phyloP scores from a whole-genome alignment of 495 filamentous ascomycete species.

The Trichoderma gamsii region DNA sequence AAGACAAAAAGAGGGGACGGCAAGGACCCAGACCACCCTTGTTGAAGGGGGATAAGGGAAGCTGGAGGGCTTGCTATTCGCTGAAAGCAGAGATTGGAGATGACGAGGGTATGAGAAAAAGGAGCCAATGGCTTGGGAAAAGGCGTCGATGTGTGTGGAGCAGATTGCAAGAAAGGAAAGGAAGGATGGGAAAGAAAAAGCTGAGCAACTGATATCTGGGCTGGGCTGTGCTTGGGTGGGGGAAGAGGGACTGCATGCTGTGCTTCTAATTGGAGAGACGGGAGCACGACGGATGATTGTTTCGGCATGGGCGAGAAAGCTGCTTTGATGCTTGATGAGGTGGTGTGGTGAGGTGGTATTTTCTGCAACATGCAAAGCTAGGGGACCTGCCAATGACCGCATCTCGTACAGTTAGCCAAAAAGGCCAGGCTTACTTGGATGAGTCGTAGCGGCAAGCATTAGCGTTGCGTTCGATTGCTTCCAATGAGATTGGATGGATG shows the following conservation, averaged over 20 bases:
- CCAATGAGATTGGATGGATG: background rate
- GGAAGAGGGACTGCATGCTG: background rate
- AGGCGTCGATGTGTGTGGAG: slow-evolving; percentile 10
- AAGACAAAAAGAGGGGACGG: background rate
- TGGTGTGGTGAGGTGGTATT: slow-evolving; percentile 14
- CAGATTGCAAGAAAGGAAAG: no score
- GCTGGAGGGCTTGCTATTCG: background rate
- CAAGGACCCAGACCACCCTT: background rate
- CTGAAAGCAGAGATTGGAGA: background rate
- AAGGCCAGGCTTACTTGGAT: no score
- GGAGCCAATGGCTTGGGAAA: background rate
- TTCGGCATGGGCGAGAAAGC: slow-evolving; percentile 7
- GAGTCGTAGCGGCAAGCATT: background rate
- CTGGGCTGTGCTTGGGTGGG: background rate
- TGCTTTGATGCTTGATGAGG: background rate
- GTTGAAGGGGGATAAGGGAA: background rate
- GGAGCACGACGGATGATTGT: background rate
- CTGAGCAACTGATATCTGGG: slow-evolving; percentile 3
- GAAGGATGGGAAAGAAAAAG: background rate
- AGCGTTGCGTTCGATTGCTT: background rate
- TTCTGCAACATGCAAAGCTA: background rate
- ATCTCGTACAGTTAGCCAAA: background rate
- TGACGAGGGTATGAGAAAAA: background rate
- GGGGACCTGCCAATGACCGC: background rate
- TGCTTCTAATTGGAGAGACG: background rate